phyloP scores from a whole-genome alignment of 2,329 filamentous ascomycete genomes.

The Emergomyces orientalis region DNA sequence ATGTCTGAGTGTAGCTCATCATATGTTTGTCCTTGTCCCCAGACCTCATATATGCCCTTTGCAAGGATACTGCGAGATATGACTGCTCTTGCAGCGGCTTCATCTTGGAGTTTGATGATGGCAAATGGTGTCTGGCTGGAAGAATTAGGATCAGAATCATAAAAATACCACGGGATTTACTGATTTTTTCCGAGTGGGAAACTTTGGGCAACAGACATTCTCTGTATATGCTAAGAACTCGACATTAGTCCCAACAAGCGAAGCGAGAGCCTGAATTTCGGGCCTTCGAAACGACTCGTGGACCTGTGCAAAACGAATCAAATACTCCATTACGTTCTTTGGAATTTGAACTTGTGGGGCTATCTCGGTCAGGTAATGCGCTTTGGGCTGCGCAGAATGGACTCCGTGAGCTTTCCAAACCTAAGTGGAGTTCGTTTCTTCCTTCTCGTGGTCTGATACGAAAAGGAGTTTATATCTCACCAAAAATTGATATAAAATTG shows the following conservation, averaged over 20 bases:
- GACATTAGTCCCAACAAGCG: conserved; percentile 56
- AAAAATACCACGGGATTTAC: neutral
- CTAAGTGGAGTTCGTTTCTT: neutral
- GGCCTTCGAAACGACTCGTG: conserved; percentile 86
- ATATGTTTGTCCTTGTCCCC: conserved; percentile 64
- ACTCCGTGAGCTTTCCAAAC: neutral
- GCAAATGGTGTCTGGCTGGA: conserved; percentile 72
- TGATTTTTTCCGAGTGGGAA: neutral
- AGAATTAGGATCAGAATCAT: conserved; percentile 6
- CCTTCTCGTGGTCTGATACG: neutral
- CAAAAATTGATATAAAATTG: conserved; percentile 3
- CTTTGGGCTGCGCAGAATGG: neutral
- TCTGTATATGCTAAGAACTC: conserved; percentile 61
- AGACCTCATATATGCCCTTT: conserved; percentile 79
- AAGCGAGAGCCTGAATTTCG: conserved; percentile 72
- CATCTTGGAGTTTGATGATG: conserved; percentile 59
- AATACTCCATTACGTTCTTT: conserved; percentile 53
- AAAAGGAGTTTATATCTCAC: neutral
- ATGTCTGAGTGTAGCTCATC: conserved; percentile 59
- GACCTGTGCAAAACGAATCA: conserved; percentile 79
- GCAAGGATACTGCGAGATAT: conserved; percentile 70
- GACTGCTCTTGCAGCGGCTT: conserved; percentile 55
- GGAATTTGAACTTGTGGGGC: neutral
- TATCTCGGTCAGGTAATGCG: neutral
- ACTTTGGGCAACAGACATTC: neutral